Base-by-base conservation (phyloP, 805 yeast genomes). In the Ogataea thermomethanolica region DNA sequence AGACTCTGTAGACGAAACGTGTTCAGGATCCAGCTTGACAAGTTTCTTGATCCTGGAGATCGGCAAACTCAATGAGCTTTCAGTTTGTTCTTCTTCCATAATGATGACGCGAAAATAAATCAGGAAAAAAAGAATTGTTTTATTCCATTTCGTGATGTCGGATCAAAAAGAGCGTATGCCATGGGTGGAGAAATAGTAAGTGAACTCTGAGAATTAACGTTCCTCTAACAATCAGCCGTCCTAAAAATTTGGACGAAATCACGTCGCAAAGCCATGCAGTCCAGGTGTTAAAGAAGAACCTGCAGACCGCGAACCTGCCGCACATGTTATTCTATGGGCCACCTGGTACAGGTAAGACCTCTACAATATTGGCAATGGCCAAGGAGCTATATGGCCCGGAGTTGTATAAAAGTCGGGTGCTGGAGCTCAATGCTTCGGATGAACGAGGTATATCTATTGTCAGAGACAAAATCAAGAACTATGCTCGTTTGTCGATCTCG, bases 291-390 rank as follows among this genome's bases (percentile, higher is more conserved):
- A 83, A 84, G 59, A 79, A 81, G 56, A 84, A 96, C 1, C 62
- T 93, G 13, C 71, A 78, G 42, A 76, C 91, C 9, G 84, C 90
- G 22, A 93, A 91, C 59, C 66, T 87, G 40, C 97, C 98, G 3
- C 96, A 87, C 60, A 83, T 87, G 93, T 64, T 87, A 27, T 87
- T 87, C 65, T 88, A 87, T 58, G 96, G 96, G 0, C 95, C 96
- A 1, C 95, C 96, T 34, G 96, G 96, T 13, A 87, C 95, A 0
- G 96, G 96, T 47, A 87, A 87, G 55, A 87, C 96, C 0, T 86
- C 95, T 2, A 88, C 96, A 0, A 82, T 87, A 23, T 66, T 88
- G 41, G 95, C 95, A 3, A 66, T 87, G 50, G 88, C 95, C 3
- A 81, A 76, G 50, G 87, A 86, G 55, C 61, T 87, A 23, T 87